A percentile compares a stretch with the other conserved stretches of the same genome.
Conservation (phyloP, 345 rosid species). For the Pseudoturritis turrita region DNA sequence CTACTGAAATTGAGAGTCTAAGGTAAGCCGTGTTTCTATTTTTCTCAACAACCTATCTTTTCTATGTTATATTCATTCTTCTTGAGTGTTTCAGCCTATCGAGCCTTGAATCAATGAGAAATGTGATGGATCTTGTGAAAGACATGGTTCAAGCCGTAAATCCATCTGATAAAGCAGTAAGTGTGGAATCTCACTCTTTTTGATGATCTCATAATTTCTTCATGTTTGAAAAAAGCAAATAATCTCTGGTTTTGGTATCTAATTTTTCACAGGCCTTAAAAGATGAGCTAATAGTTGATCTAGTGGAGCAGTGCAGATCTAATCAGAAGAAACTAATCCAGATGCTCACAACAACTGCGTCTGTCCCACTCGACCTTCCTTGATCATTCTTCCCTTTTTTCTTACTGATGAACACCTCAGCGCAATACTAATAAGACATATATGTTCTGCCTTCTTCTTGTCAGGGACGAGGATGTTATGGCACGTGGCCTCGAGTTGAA, state of each 20-base stretch:
- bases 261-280: constrained; percentile 57
- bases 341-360: constrained; percentile 88
- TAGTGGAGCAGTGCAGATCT: constrained; percentile 71
- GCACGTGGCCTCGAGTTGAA: constrained; percentile 82
- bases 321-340: constrained; percentile 91
- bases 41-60: background rate
- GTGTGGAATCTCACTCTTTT: constrained; percentile 1
- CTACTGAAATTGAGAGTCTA: constrained; percentile 65
- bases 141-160: constrained; percentile 93
- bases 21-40: constrained; percentile 40
- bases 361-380: constrained; percentile 26
- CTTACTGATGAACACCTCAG: background rate
- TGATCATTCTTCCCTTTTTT: background rate
- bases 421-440: background rate
- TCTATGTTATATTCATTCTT: background rate
- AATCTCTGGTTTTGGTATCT: background rate
- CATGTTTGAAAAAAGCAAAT: background rate
- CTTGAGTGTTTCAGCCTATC: constrained; percentile 48
- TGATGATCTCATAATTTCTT: background rate
- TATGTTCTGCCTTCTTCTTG: constrained; percentile 9
- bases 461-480: constrained; percentile 87
- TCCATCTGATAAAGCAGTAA: constrained; percentile 57
- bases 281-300: constrained; percentile 89
- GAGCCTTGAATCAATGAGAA: constrained; percentile 69
- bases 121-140: constrained; percentile 66